Evolutionary conservation across 176 grass and related monocot genomes (phyloP), one percentile per base, ranked within the genome.

Genomic region (Triticum urartu): DNA sequence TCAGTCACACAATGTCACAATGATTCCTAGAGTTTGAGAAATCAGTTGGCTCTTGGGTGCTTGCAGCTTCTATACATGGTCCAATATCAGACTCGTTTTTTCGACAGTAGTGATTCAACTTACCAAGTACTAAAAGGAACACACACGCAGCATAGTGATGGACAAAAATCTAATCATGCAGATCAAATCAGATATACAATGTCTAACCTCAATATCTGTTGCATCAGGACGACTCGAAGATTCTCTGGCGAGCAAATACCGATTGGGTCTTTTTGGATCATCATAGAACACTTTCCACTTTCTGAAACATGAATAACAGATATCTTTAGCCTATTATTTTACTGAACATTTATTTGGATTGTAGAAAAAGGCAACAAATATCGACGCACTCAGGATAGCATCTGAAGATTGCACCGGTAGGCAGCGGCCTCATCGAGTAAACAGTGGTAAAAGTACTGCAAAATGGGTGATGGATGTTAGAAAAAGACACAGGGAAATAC

Each of bases 281-380:
- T 95, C 96, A 64, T 80, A 92, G 83, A 98, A 98, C 72, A 98
- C 96, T 88, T 95, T 98, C 96, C 92, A 95, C 25, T 89, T 84
- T 79, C 96, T 98, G 84, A 20, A 87, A 82, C 48, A 84, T 68
- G 77, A 70, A 85, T 40, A 54, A 82, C 13, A 43, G 15, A 68
- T 30, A 5, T 18, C 17, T 59, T 88, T 21, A 86, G 22, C 36
- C 25, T 75, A 64, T 62, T 74, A 11, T 48, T 74, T 40, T 5
- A 21, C 50, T 64, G 5, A 22, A 26, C 9, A 64, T 18, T 65
- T 79, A 64, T 52, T 63, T 88, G 4, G 75, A 68, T 73, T 30
- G 15, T 26, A 50, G 62, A 35, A 58, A 48, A 75, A 28, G 7
- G 36, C 5, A 83, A 73, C 11, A 45, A 70, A 40, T 62, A 69